Evolutionary conservation across 2,329 filamentous ascomycete species (phyloP), one percentile per base, ranked within the genome.

Genomic region (Colletotrichum costaricense): DNA sequence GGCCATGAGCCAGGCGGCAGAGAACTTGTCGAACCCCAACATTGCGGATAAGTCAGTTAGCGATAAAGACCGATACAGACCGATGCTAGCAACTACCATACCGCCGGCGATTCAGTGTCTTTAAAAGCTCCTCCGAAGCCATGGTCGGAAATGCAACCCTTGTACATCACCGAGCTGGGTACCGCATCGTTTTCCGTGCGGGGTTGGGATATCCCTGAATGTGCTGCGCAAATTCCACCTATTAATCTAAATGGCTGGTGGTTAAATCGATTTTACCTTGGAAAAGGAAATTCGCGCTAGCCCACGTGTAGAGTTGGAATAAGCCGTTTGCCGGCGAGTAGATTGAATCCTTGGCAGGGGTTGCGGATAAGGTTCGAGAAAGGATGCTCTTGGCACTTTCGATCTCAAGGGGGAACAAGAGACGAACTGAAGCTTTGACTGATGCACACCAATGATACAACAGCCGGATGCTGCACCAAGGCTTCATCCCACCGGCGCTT

Each of bases 111-210:
- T 19, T 22, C 33, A 63, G 42, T 46, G 19, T 62, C 19, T 67
- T 71, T 71, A 62, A n/a, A 33, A 56, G 55, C 16, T 59, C 38
- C 2, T 19, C 46, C 24, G 24, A 67, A 28, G 19, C 12, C 46
- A 12, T 42, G 57, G 22, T 72, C 69, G 69, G 64, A 72, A 72
- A 68, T 68, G 69, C 52, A 30, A 72, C 63, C 57, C 35, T 33
- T 12, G 33, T 58, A 14, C 26, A 22, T 35, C 58, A 35, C 35
- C 35, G 42, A 62, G 28, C 26, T 24, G 57, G 26, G 33, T 49
- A 38, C 57, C 57, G 35, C 62, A 35, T 72, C 64, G 69, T 72
- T 72, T 72, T 72, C 69, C 69, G 69, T 72, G 69, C 64, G 69
- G 69, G 69, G 69, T 68, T 28, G 22, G 69, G 69, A 63, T 72